Percentiles rank a stretch among this genome's conserved stretches.
Conservation (phyloP, 2,329 filamentous ascomycete species). For the Paracoccidioides lutzii region DNA sequence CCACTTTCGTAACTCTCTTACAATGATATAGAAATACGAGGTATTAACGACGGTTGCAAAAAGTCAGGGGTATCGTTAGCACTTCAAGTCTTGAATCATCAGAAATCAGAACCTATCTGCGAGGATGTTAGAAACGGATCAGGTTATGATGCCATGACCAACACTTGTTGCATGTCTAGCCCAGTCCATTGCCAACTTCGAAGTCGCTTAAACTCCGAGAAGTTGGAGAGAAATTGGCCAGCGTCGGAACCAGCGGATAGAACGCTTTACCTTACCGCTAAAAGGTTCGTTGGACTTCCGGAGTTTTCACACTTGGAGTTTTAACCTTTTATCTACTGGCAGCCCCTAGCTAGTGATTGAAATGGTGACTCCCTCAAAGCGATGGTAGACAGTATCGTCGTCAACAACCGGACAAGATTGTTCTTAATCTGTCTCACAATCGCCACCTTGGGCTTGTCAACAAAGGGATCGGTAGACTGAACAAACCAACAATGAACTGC, state of each 20-base stretch:
- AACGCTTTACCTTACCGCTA: background rate
- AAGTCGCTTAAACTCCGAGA: background rate
- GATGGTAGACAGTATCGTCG: background rate
- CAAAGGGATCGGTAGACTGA: background rate
- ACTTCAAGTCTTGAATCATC: background rate
- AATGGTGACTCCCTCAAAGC: background rate
- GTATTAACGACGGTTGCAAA: background rate
- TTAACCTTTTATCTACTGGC: background rate
- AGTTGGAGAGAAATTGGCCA: background rate
- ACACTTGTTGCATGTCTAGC: background rate
- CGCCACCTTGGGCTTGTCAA: background rate
- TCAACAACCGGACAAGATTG: background rate
- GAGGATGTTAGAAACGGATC: background rate
- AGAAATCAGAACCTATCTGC: background rate
- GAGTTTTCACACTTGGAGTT: background rate
- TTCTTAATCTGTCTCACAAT: background rate
- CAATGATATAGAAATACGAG: background rate
- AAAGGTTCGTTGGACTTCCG: background rate
- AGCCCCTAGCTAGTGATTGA: background rate
- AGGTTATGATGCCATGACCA: background rate
- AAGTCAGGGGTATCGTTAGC: background rate
- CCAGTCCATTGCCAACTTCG: background rate
- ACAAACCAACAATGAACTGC: background rate
- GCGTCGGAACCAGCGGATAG: background rate
- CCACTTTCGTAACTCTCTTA: too few species aligned